phyloP scores from a whole-genome alignment of 257 asterid genomes.

The Oldenlandia corymbosa region DNA sequence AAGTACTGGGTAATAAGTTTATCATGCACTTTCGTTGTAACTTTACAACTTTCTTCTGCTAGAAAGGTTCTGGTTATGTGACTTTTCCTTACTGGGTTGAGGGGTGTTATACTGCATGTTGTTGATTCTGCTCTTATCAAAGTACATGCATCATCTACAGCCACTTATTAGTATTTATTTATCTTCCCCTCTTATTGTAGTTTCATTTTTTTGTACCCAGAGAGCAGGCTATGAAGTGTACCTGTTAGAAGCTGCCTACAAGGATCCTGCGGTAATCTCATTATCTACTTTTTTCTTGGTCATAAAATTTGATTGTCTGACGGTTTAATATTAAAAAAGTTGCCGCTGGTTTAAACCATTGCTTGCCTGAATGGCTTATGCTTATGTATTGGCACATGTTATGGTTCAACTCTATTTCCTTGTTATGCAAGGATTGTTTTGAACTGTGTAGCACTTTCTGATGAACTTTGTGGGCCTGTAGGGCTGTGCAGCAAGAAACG shows the following conservation, averaged over 20 bases:
- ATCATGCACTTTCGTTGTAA: too few species aligned
- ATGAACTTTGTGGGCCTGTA: constrained; percentile 28
- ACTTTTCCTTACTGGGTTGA: not conserved
- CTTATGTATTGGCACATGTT: not conserved
- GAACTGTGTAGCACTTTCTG: constrained; percentile 4
- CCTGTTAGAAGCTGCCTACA: constrained; percentile 88
- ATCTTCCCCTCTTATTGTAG: constrained; percentile 16
- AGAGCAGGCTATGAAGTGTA: constrained; percentile 96
- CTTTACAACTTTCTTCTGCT: not conserved
- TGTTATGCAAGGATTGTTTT: not conserved
- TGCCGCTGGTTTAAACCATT: not conserved
- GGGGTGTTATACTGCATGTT: not conserved
- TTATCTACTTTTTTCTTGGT: constrained; percentile 10
- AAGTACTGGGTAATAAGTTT: not conserved
- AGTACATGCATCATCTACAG: constrained; percentile 11
- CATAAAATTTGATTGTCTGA: not conserved
- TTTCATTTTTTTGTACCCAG: constrained; percentile 49
- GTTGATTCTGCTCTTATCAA: constrained; percentile 17
- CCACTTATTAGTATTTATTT: constrained; percentile 13
- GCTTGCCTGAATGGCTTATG: too few species aligned
- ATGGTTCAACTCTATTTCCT: not conserved
- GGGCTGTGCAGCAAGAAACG: constrained; percentile 99
- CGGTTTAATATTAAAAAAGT: not conserved
- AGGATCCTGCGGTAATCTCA: constrained; percentile 81
- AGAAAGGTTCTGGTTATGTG: not conserved